Conservation (phyloP, 2,329 filamentous ascomycete genomes). For the Hypoxylon sp. region DNA sequence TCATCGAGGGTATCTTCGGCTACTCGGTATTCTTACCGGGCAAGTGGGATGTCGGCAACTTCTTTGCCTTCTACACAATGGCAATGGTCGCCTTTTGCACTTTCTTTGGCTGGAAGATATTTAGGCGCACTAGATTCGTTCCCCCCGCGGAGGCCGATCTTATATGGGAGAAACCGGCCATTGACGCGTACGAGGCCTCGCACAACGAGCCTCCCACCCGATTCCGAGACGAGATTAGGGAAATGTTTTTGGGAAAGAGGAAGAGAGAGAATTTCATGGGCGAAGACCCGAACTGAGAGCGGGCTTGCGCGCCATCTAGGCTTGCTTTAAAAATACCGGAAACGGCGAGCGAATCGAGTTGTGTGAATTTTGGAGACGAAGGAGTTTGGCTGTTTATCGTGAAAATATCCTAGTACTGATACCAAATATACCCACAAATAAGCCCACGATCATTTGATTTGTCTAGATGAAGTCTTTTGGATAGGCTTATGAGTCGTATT, state of each 20-base stretch:
- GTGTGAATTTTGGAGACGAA: conserved; percentile 7
- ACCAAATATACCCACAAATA: neutral
- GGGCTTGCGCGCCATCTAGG: neutral
- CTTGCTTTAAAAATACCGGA: neutral
- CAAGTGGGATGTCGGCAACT: conserved; percentile 53
- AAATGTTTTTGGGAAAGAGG: conserved; percentile 55
- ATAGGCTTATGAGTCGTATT: neutral
- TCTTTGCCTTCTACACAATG: conserved; percentile 66
- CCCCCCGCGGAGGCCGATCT: conserved; percentile 69
- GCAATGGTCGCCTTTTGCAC: conserved; percentile 61
- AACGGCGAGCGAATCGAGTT: neutral
- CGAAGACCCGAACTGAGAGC: conserved; percentile 39
- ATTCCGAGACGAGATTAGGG: conserved; percentile 62
- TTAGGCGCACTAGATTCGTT: conserved; percentile 70
- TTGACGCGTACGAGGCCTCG: conserved; percentile 66
- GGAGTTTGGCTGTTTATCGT: neutral
- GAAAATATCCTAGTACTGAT: neutral
- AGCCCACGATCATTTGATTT: neutral
- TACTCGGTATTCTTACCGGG: conserved; percentile 64
- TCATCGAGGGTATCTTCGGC: conserved; percentile 66
- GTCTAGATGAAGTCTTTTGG: too few species aligned
- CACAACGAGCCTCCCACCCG: conserved; percentile 60
- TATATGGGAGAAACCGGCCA: conserved; percentile 69
- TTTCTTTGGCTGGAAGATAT: conserved; percentile 73
- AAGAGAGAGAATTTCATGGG: conserved; percentile 46